Percentiles rank a stretch among this genome's conserved stretches.
Conservation (phyloP, 208 protist species). For the Trypanosoma congolense region DNA sequence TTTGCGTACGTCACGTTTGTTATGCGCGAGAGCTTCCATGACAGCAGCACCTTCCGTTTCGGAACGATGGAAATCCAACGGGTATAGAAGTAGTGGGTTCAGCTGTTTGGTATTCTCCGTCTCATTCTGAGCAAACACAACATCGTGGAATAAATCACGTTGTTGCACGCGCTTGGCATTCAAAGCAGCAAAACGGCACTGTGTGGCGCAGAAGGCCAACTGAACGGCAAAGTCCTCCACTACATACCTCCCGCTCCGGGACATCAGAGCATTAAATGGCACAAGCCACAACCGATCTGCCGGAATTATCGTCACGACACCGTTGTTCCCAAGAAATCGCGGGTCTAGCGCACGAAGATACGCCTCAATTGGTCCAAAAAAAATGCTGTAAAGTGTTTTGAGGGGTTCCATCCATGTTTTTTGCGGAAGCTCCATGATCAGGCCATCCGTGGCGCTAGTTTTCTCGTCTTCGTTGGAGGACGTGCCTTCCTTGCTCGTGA, state of each 20-base stretch:
- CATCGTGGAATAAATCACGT: conserved; percentile 49
- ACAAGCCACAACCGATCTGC: conserved; percentile 69
- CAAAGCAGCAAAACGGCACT: conserved; percentile 64
- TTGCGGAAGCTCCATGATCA: conserved; percentile 68
- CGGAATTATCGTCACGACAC: conserved; percentile 82
- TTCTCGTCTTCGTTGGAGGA: neutral
- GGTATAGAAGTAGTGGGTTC: conserved; percentile 35
- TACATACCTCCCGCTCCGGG: conserved; percentile 60
- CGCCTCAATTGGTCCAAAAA: conserved; percentile 82
- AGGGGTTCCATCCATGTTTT: conserved; percentile 80
- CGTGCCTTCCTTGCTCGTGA: neutral
- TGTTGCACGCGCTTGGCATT: conserved; percentile 51
- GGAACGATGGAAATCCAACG: conserved; percentile 61
- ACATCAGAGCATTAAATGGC: conserved; percentile 86
- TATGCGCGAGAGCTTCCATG: conserved; percentile 26
- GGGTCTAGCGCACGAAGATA: conserved; percentile 67
- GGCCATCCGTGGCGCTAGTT: conserved; percentile 14
- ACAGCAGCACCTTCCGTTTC: conserved; percentile 52
- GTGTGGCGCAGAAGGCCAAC: conserved; percentile 77
- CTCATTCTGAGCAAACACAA: conserved; percentile 63
- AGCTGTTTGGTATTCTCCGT: conserved; percentile 16
- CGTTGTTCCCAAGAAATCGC: conserved; percentile 40
- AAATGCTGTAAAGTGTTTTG: conserved; percentile 71
- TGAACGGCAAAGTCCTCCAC: conserved; percentile 82
- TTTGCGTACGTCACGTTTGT: conserved; percentile 17